Percentiles rank a stretch among this genome's conserved stretches.
phyloP scores from a whole-genome alignment of 352 stramenopile species.

The Globisporangium emineosum region DNA sequence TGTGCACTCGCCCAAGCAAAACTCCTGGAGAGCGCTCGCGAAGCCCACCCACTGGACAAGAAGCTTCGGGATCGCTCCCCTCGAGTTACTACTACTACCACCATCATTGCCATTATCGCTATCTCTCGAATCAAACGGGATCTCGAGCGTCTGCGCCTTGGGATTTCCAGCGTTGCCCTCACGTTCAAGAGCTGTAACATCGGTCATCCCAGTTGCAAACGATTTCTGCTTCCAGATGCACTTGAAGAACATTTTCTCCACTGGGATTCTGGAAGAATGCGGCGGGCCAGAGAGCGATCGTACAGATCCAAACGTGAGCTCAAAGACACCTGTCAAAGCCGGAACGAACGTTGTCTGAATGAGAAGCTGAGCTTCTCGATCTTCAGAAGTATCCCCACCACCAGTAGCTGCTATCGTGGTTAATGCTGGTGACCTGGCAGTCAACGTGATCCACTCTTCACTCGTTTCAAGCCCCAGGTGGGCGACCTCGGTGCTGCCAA shows the following conservation, averaged over 20 bases:
- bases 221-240: constrained; percentile 9
- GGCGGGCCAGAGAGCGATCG: background rate
- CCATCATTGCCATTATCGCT: background rate
- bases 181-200: too few relatives aligned
- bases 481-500: background rate
- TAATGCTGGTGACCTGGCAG: background rate
- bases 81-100: background rate
- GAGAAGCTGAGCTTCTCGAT: background rate
- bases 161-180: too few relatives aligned
- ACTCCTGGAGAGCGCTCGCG: constrained; percentile 21
- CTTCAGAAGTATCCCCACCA: background rate
- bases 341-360: constrained; percentile 1
- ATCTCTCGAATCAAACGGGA: constrained; percentile 9
- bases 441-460: constrained; percentile 11
- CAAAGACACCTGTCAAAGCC: constrained; percentile 1
- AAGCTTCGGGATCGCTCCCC: constrained; percentile 15
- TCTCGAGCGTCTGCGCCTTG: constrained; percentile 2
- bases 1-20: constrained; percentile 26
- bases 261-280: background rate
- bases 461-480: background rate
- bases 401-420: background rate
- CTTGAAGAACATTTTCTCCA: constrained; percentile 8
- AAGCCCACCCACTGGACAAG: constrained; percentile 23
- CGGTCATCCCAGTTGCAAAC: background rate
- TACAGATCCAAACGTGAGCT: background rate